These are phyloP conservation scores for Dittrichia graveolens DNA, from an alignment of 129 eudicot genomes.

Conservation along the genomic window DNA sequence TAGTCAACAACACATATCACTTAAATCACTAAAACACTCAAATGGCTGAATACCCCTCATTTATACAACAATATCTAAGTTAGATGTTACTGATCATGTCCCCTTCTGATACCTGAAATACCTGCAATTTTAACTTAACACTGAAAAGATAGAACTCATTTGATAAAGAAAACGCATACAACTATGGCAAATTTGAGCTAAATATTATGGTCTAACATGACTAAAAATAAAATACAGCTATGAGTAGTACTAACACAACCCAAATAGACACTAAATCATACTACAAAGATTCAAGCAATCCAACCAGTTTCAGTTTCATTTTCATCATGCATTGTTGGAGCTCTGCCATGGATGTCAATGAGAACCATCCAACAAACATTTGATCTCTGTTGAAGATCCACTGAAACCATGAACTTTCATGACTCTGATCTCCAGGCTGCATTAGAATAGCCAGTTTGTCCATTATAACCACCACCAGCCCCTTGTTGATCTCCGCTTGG, in stretches of 20 bases:
- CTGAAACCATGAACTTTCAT: background rate
- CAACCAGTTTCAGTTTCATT: constrained; percentile 30
- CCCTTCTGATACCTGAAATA: background rate
- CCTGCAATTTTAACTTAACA: constrained; percentile 24
- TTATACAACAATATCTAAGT: too few relatives aligned
- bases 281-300: constrained; percentile 46
- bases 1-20: too few relatives aligned
- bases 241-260: constrained; percentile 25
- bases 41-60: too few relatives aligned
- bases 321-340: too few relatives aligned
- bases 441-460: constrained; percentile 49
- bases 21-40: too few relatives aligned
- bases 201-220: constrained; percentile 31
- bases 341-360: background rate
- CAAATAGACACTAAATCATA: constrained; percentile 43
- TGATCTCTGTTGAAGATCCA: too few relatives aligned
- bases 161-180: constrained; percentile 6
- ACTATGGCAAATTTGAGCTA: constrained; percentile 31
- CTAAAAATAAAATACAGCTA: constrained; percentile 39
- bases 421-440: constrained; percentile 42
- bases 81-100: too few relatives aligned
- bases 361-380: background rate
- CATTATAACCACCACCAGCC: constrained; percentile 38
- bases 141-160: background rate
- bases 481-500: constrained; percentile 48